Evolutionary conservation across 2,329 filamentous ascomycete genomes (phyloP).

Genomic region (Phyllosticta ampelicida): DNA sequence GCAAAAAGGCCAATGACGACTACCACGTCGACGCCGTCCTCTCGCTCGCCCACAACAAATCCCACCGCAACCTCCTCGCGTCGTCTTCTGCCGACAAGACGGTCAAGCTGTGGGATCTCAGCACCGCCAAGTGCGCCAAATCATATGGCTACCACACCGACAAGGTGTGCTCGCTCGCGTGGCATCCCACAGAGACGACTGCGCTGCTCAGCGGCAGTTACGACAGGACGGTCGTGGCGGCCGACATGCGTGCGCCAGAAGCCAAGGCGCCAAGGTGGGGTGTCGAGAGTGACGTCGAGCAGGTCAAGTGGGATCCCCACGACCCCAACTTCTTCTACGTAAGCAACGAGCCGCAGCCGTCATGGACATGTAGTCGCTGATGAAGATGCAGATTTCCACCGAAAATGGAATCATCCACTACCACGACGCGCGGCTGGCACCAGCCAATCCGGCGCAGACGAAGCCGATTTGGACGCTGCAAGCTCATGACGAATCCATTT

Average conservation of each 20-base stretch:
- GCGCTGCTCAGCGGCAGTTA: constrained; percentile 88
- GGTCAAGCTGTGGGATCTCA: constrained; percentile 94
- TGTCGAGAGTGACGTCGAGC: constrained; percentile 92
- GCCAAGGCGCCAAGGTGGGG: constrained; percentile 76
- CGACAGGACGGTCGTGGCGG: constrained; percentile 86
- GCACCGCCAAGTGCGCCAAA: constrained; percentile 85
- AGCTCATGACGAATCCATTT: constrained; percentile 86
- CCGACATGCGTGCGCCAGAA: constrained; percentile 89
- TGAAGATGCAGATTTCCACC: constrained; percentile 49
- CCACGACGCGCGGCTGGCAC: constrained; percentile 72
- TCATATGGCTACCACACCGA: constrained; percentile 94
- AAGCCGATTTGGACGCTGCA: constrained; percentile 92
- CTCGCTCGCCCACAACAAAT: constrained; percentile 80
- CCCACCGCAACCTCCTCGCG: constrained; percentile 87
- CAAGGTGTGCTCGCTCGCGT: constrained; percentile 93
- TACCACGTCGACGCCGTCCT: constrained; percentile 94
- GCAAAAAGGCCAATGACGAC: constrained; percentile 75
- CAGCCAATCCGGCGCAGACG: constrained; percentile 58
- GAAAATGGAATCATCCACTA: constrained; percentile 88
- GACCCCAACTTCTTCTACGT: constrained; percentile 90
- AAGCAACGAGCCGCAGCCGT: constrained; percentile 13
- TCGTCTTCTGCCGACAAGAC: constrained; percentile 95
- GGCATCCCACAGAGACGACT: constrained; percentile 81
- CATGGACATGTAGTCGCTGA: background rate
- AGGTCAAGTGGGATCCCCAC: constrained; percentile 85